phyloP scores from a whole-genome alignment of 495 filamentous ascomycete genomes.

The Daldinia childiae region DNA sequence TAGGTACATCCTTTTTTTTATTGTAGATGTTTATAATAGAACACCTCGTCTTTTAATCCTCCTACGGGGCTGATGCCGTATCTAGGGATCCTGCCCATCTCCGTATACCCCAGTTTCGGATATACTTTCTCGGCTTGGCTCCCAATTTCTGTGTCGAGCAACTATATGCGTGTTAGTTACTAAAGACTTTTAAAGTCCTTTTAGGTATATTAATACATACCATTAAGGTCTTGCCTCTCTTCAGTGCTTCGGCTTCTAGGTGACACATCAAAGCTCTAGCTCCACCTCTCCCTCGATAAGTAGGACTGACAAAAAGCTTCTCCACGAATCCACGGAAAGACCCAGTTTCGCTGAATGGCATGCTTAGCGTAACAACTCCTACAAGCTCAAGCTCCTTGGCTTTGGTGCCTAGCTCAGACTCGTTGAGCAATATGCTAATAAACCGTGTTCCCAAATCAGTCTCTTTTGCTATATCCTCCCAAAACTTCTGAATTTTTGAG shows the following conservation, averaged over 20 bases:
- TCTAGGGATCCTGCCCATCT: constrained; percentile 37
- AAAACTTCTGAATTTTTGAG: neutral
- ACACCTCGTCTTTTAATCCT: constrained; percentile 48
- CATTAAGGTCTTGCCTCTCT: constrained; percentile 49
- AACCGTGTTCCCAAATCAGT: constrained; percentile 6
- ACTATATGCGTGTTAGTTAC: constrained; percentile 26
- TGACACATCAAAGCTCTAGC: constrained; percentile 45
- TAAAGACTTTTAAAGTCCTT: neutral
- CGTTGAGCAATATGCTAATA: constrained; percentile 6
- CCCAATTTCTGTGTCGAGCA: constrained; percentile 49
- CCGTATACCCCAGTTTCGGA: constrained; percentile 49
- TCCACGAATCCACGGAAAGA: constrained; percentile 51
- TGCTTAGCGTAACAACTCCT: constrained; percentile 51
- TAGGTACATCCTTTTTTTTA: neutral
- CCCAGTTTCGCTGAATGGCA: constrained; percentile 50
- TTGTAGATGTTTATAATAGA: constrained; percentile 53
- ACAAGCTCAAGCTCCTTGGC: constrained; percentile 1
- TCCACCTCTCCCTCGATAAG: constrained; percentile 45
- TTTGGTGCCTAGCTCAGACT: neutral
- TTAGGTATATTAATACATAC: constrained; percentile 33
- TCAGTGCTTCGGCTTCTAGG: constrained; percentile 51
- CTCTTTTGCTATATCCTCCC: constrained; percentile 1
- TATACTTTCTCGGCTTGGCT: constrained; percentile 49
- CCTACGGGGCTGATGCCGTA: constrained; percentile 45
- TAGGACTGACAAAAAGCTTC: constrained; percentile 50